These are phyloP conservation scores for Biscutella auriculata DNA, from an alignment of 441 rosid genomes.

Conservation along the genomic window DNA sequence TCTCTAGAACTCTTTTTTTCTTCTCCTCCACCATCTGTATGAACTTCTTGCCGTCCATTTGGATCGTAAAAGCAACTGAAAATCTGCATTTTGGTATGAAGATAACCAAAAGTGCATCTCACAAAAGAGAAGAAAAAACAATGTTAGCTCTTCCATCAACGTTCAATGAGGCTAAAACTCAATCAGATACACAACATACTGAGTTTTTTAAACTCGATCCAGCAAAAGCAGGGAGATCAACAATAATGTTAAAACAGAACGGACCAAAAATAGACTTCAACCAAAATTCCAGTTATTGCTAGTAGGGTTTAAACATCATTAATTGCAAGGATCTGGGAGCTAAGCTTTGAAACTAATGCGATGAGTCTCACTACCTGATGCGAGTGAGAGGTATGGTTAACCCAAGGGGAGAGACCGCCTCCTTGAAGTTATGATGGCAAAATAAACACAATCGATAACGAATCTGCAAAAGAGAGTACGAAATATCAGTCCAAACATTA, in stretches of 20 bases:
- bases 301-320: background rate
- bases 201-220: background rate
- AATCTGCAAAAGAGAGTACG: conserved; percentile 7
- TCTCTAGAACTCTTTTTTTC: conserved; percentile 67
- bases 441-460: background rate
- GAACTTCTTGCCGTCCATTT: conserved; percentile 95
- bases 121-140: conserved; percentile 81
- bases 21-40: conserved; percentile 93
- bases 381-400: background rate
- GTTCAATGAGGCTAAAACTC: background rate
- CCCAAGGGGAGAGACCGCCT: background rate
- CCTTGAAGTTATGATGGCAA: background rate
- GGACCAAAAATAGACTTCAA: background rate
- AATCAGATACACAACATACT: background rate
- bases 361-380: conserved; percentile 13
- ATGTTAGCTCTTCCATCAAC: conserved; percentile 74
- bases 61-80: conserved; percentile 42
- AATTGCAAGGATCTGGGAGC: background rate
- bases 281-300: background rate
- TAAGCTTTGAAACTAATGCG: background rate
- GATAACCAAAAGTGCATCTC: conserved; percentile 84
- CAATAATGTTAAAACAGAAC: background rate
- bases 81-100: conserved; percentile 80
- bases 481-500: background rate
- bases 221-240: background rate